Evolutionary conservation across 208 protist genomes (phyloP), one percentile per base, ranked within the genome.

Genomic region (Hexamita inflata): DNA sequence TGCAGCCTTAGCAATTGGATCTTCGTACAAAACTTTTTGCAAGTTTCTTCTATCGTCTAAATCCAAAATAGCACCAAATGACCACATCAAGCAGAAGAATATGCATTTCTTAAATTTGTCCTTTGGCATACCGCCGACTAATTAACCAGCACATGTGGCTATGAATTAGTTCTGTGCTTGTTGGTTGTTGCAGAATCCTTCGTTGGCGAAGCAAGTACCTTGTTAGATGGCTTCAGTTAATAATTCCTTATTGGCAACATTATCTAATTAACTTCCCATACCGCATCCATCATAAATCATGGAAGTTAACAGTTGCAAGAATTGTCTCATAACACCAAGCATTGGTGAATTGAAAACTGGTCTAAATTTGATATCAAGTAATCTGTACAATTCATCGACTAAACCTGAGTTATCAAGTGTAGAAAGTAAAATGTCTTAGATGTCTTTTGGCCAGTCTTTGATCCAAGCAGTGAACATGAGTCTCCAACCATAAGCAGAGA

Each of bases 401-500:
- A 67, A 29, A 0, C 53, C 59, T 35, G 40, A 26, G 1, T 59
- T 11, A 75, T 26, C 32, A 13, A 75, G 34, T 26, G 59, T 34
- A 1, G 2, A 19, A 13, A 15, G 11, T 7, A 75, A 11, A 15
- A 60, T 34, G 45, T 19, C 29, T 2, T 11, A 11, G 4, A 28
- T 28, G 39, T 75, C 58, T 1, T 58, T 76, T 35, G 81, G 77
- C 32, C 81, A 67, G 39, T 35, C 65, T 26, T 75, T 39, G n/a
- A 88, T 53, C 83, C 83, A 88, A 29, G 81, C 73, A 28, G 68
- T 26, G 0, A 86, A 61, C 28, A 87, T 15, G 39, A 85, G 83
- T 24, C 62, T 79, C 90, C 91, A 96, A 61, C 92, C 92, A n/a
- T 96, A 87, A 83, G 38, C 38, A 11, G 89, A 84, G n/a, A n/a